Percentiles rank a stretch among this genome's conserved stretches.
These are phyloP conservation scores for Paracorniculantispora psalliotae DNA, from an alignment of 2,329 filamentous ascomycete genomes.

Conservation along the genomic window DNA sequence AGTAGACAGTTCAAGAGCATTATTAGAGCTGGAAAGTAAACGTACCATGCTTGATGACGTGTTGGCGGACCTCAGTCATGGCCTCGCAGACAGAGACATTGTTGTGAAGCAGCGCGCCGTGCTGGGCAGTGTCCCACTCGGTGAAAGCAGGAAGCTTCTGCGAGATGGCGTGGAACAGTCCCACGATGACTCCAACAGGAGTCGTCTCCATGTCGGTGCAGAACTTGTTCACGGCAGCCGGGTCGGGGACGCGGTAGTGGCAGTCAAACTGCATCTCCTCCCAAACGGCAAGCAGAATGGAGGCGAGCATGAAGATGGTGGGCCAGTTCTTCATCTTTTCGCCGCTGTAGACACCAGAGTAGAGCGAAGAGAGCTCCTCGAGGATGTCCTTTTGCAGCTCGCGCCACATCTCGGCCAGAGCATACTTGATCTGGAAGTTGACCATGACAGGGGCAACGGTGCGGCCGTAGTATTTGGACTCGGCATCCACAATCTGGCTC, in stretches of 20 bases:
- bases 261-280: slow-evolving; percentile 99
- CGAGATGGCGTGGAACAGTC: slow-evolving; percentile 94
- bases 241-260: slow-evolving; percentile 88
- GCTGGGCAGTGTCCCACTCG: slow-evolving; percentile 90
- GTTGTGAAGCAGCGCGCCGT: slow-evolving; percentile 85
- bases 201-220: slow-evolving; percentile 95
- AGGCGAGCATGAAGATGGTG: slow-evolving; percentile 95
- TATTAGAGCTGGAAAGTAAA: slow-evolving; percentile 15
- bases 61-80: slow-evolving; percentile 90
- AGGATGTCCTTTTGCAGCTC: slow-evolving; percentile 94
- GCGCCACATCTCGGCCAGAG: slow-evolving; percentile 96
- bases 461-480: slow-evolving; percentile 84
- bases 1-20: background rate
- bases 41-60: slow-evolving; percentile 92
- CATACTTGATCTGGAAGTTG: slow-evolving; percentile 99
- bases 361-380: slow-evolving; percentile 85
- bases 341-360: slow-evolving; percentile 96
- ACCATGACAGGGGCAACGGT: slow-evolving; percentile 96
- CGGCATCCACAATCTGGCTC: slow-evolving; percentile 79
- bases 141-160: slow-evolving; percentile 90
- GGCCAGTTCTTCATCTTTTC: slow-evolving; percentile 99
- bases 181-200: slow-evolving; percentile 92
- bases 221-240: slow-evolving; percentile 83
- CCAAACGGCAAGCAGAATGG: slow-evolving; percentile 90
- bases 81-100: slow-evolving; percentile 90